Evolutionary conservation across 768 basidiomycete species (phyloP).

Genomic region (Lentinus tigrinus): DNA sequence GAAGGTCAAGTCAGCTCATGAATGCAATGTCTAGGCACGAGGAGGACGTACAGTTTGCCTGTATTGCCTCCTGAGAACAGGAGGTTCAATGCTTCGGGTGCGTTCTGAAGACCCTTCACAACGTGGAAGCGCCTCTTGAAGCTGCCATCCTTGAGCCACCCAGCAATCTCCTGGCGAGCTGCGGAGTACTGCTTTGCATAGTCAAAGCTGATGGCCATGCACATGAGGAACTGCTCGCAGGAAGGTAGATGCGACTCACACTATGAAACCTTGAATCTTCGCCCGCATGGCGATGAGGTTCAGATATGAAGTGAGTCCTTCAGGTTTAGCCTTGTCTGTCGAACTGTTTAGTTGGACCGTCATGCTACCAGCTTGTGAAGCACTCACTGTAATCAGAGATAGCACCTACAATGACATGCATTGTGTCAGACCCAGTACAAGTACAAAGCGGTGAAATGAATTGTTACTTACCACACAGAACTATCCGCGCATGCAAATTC

Average conservation of each 20-base stretch:
- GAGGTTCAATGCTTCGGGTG: slow-evolving; percentile 66
- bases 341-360: not conserved
- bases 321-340: slow-evolving; percentile 56
- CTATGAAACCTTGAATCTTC: slow-evolving; percentile 80
- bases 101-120: slow-evolving; percentile 71
- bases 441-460: too few species aligned
- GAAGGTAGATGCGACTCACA: slow-evolving; percentile 45
- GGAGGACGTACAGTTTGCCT: slow-evolving; percentile 60
- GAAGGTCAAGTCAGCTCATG: too few species aligned
- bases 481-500: slow-evolving; percentile 75
- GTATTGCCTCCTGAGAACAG: slow-evolving; percentile 77
- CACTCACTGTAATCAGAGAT: slow-evolving; percentile 83
- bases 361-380: not conserved
- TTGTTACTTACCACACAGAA: slow-evolving; percentile 81
- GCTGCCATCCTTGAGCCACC: slow-evolving; percentile 63
- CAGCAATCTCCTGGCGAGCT: slow-evolving; percentile 56
- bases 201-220: slow-evolving; percentile 55
- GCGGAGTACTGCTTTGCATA: slow-evolving; percentile 59
- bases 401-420: slow-evolving; percentile 47
- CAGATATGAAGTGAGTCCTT: slow-evolving; percentile 64
- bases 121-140: slow-evolving; percentile 81
- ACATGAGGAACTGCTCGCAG: not conserved
- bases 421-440: not conserved
- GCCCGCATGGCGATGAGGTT: slow-evolving; percentile 77
- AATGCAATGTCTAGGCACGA: not conserved